Evolutionary conservation across 192 early-diverging fungal species (phyloP), one percentile per base, ranked within the genome.

Genomic region (Backusella westeae): DNA sequence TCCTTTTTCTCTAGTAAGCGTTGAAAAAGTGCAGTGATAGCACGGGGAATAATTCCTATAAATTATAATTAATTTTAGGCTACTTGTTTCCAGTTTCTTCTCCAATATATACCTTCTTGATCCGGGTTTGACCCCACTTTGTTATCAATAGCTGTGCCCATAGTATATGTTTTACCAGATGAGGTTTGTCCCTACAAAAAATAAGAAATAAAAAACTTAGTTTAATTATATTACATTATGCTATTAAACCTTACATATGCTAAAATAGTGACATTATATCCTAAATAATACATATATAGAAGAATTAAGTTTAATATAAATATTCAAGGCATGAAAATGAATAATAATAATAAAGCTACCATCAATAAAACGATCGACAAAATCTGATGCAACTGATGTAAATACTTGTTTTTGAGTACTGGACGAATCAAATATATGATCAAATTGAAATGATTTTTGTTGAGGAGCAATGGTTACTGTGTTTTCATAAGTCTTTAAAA

Each of bases 111-210:
- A 78, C 77, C 87, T 42, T 84, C 59, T 75, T 80, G 67, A 59
- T 84, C 80, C 8, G 78, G 52, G 42, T 71, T 19, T 26, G 66
- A 26, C 32, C 21, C 68, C 32, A 44, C n/a, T 6, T 84, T 46
- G 21, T 68, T 44, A 52, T 73, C 73, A 36, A 73, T 68, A 19
- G 85, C 89, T 5, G 96, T 95, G 42, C 96, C 95, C 97, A 99
- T 99, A 15, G 95, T 98, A 79, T 91, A 93, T 21, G 97, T 98
- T 83, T 99, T 99, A 53, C 97, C 97, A 26, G 91, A 92, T 10
- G 94, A 96, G 6, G 96, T 97, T 86, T 98, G 94, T 10, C 95
- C 82, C 82, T 83, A 53, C 65, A 52, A 19, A 72, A 67, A 26
- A 39, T 21, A 49, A 46, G 29, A 19, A 6, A 69, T 19, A 9